A percentile compares a stretch with the other conserved stretches of the same genome.
These are phyloP conservation scores for Dendrobium officinale DNA, from an alignment of 106 monocot genomes.

Conservation along the genomic window DNA sequence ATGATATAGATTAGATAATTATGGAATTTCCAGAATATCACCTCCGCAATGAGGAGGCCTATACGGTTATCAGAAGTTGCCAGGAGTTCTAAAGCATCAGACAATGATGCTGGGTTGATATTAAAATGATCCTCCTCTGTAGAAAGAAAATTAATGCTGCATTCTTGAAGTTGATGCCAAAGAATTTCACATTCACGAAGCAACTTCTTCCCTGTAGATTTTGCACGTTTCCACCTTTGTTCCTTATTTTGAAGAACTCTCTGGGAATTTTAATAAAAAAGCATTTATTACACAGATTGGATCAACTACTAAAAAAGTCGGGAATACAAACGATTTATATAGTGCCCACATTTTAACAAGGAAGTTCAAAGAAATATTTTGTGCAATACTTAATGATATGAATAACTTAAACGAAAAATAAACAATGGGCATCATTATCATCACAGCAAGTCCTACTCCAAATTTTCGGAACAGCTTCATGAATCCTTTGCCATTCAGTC, in stretches of 20 bases:
- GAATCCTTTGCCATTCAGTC: no score
- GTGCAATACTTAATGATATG: background rate
- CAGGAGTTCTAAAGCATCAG: conserved; percentile 64
- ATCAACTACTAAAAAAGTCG: background rate
- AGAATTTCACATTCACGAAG: conserved; percentile 67
- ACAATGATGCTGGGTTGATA: conserved; percentile 30
- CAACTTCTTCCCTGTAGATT: conserved; percentile 30
- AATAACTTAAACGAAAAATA: background rate
- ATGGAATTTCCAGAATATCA: conserved; percentile 10
- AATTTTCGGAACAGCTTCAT: no score
- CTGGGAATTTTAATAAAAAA: conserved; percentile 17
- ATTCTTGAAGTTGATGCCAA: conserved; percentile 64
- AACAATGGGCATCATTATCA: no score
- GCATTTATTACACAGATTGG: conserved; percentile 5
- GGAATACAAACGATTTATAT: background rate
- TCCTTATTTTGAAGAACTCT: conserved; percentile 49
- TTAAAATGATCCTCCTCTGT: conserved; percentile 54
- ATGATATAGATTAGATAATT: no score
- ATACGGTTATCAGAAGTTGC: conserved; percentile 85
- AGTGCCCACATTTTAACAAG: background rate
- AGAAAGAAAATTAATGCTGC: conserved; percentile 49
- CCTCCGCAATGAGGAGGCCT: conserved; percentile 79
- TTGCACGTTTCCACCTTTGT: conserved; percentile 29
- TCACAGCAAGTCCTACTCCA: no score
- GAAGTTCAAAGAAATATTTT: background rate